Percentiles rank a stretch among this genome's conserved stretches.
These are phyloP conservation scores for Claviceps lovelessii DNA, from an alignment of 2,329 filamentous ascomycete species.

Conservation along the genomic window DNA sequence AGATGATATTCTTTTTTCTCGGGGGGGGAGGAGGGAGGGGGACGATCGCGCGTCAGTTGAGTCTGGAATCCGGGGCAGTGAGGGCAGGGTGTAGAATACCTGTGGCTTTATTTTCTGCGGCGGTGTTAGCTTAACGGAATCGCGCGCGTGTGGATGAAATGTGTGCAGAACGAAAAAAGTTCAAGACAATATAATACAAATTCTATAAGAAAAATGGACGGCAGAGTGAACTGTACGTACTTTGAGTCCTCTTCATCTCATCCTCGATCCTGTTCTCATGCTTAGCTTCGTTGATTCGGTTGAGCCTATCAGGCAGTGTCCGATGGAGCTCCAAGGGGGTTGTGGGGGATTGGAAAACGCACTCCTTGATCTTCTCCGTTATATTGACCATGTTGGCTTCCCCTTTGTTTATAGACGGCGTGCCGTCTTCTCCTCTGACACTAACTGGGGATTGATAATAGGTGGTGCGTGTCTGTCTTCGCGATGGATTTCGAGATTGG, in stretches of 20 bases:
- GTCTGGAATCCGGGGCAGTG: background rate
- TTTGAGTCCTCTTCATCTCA: constrained; percentile 98
- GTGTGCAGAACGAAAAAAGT: too few relatives aligned
- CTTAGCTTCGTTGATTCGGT: constrained; percentile 11
- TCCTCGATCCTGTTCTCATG: constrained; percentile 73
- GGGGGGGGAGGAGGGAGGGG: background rate
- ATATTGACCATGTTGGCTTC: constrained; percentile 82
- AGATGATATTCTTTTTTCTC: constrained; percentile 73
- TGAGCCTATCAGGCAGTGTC: background rate
- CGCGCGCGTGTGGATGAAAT: background rate
- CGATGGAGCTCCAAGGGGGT: background rate
- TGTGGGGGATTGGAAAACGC: constrained; percentile 18
- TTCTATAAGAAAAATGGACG: background rate
- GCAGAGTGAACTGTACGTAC: constrained; percentile 38
- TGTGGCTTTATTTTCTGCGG: constrained; percentile 90
- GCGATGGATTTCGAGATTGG: background rate
- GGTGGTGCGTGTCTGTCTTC: background rate
- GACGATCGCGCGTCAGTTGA: constrained; percentile 7
- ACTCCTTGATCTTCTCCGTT: constrained; percentile 99
- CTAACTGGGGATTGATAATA: background rate
- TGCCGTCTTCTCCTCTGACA: constrained; percentile 12
- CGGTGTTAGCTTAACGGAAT: constrained; percentile 13
- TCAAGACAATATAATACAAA: too few relatives aligned
- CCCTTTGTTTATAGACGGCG: constrained; percentile 17
- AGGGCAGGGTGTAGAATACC: constrained; percentile 40